phyloP scores from a whole-genome alignment of 2,329 filamentous ascomycete genomes.

The Rhynchosporium secalis region DNA sequence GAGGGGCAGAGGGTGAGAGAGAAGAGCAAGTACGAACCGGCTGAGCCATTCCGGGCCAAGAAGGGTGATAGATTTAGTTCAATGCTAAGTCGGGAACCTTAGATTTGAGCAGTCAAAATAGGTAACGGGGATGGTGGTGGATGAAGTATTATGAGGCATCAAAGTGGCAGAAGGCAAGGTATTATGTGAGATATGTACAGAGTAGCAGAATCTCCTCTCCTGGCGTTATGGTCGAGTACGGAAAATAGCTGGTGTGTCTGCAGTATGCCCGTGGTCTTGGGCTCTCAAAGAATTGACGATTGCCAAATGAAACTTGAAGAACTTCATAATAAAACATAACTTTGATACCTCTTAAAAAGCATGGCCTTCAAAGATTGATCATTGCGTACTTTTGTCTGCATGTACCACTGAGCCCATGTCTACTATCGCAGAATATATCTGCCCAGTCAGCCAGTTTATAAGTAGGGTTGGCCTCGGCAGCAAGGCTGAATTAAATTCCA shows the following conservation, averaged over 20 bases:
- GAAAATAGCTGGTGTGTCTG: neutral
- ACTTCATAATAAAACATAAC: too few species aligned
- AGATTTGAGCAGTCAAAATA: constrained; percentile 12
- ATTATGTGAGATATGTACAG: constrained; percentile 19
- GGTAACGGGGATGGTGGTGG: neutral
- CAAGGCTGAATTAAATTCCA: constrained; percentile 15
- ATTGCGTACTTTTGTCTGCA: too few species aligned
- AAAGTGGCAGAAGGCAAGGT: neutral
- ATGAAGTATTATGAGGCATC: neutral
- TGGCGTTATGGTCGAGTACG: constrained; percentile 20
- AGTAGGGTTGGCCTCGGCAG: neutral
- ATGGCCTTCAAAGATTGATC: too few species aligned
- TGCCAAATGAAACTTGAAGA: neutral
- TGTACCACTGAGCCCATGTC: too few species aligned
- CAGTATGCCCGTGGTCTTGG: neutral
- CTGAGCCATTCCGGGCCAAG: constrained; percentile 69
- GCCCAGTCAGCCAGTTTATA: too few species aligned
- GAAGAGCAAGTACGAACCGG: constrained; percentile 89
- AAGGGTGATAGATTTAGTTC: constrained; percentile 85
- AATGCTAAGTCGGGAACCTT: constrained; percentile 22
- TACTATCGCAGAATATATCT: too few species aligned
- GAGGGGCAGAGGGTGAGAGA: constrained; percentile 66
- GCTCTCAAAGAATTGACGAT: neutral
- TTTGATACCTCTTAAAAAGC: too few species aligned
- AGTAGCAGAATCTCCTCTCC: constrained; percentile 23